These are phyloP conservation scores for Solanum chacoense DNA, from an alignment of 305 asterid genomes.

Conservation along the genomic window DNA sequence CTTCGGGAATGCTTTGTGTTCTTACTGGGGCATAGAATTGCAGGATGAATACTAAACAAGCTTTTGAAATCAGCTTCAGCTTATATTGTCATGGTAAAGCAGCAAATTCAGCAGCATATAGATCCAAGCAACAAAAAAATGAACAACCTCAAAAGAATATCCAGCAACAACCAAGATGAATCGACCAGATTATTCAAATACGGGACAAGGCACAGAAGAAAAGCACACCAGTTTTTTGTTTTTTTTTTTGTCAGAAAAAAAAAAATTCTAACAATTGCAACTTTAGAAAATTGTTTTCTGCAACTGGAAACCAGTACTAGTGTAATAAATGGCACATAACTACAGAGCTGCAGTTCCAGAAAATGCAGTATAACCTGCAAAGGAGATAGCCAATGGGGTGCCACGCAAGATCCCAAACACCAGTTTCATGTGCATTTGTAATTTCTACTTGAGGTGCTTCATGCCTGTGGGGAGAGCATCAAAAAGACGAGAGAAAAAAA, in stretches of 20 bases:
- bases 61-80: background rate
- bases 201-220: background rate
- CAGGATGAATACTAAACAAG: background rate
- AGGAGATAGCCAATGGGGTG: constrained; percentile 97
- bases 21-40: background rate
- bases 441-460: constrained; percentile 96
- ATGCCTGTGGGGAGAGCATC: constrained; percentile 44
- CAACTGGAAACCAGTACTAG: background rate
- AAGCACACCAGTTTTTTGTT: background rate
- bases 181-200: background rate
- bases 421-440: constrained; percentile 81
- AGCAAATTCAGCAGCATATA: background rate
- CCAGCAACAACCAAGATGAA: background rate
- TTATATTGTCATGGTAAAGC: background rate
- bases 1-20: background rate
- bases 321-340: background rate
- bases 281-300: background rate
- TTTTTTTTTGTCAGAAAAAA: no score
- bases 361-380: constrained; percentile 53
- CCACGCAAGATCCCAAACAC: constrained; percentile 99
- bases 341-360: background rate
- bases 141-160: background rate
- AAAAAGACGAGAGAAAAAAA: background rate
- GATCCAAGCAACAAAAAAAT: background rate
- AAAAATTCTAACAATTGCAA: background rate